A percentile compares a stretch with the other conserved stretches of the same genome.
Conservation (phyloP, 306 rosid genomes). For the Vigna angularis region DNA sequence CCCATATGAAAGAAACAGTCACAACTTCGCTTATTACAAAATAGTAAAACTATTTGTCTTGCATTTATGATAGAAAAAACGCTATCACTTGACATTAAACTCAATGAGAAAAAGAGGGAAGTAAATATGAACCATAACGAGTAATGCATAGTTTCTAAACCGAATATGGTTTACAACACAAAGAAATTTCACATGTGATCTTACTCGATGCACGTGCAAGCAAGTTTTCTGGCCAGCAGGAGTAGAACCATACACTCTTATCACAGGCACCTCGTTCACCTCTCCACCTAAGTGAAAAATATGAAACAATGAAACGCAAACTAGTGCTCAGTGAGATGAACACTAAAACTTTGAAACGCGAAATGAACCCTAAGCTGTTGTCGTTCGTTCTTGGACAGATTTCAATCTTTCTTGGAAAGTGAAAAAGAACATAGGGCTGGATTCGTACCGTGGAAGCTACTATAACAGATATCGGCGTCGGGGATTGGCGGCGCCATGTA, state of each 20-base stretch:
- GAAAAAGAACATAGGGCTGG: conserved; percentile 27
- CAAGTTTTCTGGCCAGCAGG: conserved; percentile 97
- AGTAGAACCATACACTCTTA: conserved; percentile 88
- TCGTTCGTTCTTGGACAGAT: conserved; percentile 18
- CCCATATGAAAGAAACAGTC: neutral
- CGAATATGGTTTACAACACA: neutral
- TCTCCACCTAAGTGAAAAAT: conserved; percentile 62
- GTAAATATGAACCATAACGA: neutral
- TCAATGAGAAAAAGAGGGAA: neutral
- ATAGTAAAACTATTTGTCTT: neutral
- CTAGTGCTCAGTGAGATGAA: neutral
- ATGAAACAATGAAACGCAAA: conserved; percentile 19
- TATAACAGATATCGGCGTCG: conserved; percentile 71
- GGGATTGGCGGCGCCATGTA: conserved; percentile 81
- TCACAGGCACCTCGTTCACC: conserved; percentile 83
- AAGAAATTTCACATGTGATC: conserved; percentile 20
- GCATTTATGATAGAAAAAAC: conserved; percentile 9
- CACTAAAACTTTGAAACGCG: conserved; percentile 7
- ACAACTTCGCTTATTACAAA: conserved; percentile 20
- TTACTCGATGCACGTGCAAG: conserved; percentile 87
- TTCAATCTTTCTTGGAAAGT: conserved; percentile 5
- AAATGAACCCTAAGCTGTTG: conserved; percentile 34
- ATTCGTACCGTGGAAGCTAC: conserved; percentile 80
- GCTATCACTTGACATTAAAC: neutral
- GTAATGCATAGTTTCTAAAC: neutral